Evolutionary conservation across 805 yeast species (phyloP), one percentile per base, ranked within the genome.

Genomic region (Wickerhamiella dianesei): DNA sequence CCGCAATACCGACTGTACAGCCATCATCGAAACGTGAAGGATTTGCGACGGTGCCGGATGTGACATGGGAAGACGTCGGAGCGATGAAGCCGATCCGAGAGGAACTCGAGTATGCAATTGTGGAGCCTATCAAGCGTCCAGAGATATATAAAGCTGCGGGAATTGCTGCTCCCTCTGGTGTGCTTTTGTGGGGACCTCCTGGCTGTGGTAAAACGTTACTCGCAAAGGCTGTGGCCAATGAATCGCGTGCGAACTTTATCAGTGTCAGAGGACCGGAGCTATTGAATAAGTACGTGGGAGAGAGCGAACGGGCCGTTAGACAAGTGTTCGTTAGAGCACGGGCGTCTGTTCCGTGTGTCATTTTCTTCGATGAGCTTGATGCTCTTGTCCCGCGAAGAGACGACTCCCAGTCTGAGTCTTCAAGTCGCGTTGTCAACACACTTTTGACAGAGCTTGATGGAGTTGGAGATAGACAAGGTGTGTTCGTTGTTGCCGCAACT

Each of bases 11-110:
- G 2, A 78, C 88, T 0, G 82, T 92, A 41, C 98, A 92, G 66
- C 98, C 98, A 9, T 85, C 96, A 0, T 95, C 96, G 1, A 89
- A 88, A 60, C 80, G 98, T 62, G 98, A 92, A 70, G 98, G 98
- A 0, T 92, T 92, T 65, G 96, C 98, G 0, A 92, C 97, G 0
- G 94, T 92, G 12, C 98, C 98, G 0, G 97, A 92, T 61, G 96
- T 92, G 2, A 79, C 94, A 4, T 92, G 98, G 98, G 75, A 80
- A 4, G 82, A 81, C 59, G 95, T 92, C 35, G 98, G 98, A 52
- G 98, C 97, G 0, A 70, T 92, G 50, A 65, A 76, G 5, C 72
- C 76, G 16, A 79, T 86, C 35, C 73, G 98, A 55, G 80, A 85
- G 61, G 97, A 92, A 62, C 69, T 92, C 25, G 95, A 92, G 60